These are phyloP conservation scores for Helicostylum pulchrum DNA, from an alignment of 192 early-diverging fungal genomes.

Conservation along the genomic window DNA sequence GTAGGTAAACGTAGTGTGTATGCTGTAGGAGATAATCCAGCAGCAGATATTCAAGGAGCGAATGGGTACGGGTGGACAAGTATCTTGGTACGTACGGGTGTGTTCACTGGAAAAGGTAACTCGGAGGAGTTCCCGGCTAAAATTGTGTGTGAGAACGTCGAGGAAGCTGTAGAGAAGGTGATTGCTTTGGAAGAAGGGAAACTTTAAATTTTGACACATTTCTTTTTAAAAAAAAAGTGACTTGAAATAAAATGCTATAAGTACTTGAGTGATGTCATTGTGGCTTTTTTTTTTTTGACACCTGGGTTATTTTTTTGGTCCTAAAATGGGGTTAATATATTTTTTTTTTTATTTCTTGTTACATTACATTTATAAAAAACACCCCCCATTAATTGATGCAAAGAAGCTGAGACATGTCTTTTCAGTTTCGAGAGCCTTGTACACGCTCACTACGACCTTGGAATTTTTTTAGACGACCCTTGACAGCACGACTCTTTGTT, in stretches of 20 bases:
- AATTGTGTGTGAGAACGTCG: conserved; percentile 58
- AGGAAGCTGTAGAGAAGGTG: conserved; percentile 59
- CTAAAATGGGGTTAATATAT: neutral
- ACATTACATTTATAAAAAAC: too few relatives aligned
- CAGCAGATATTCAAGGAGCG: conserved; percentile 73
- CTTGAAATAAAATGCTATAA: neutral
- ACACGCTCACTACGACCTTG: conserved; percentile 8
- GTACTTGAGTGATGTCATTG: conserved; percentile 16
- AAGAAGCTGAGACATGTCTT: conserved; percentile 15
- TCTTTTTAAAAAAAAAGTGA: too few relatives aligned
- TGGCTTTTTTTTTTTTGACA: conserved; percentile 7
- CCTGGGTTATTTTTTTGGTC: too few relatives aligned
- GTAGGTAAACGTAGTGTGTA: conserved; percentile 31
- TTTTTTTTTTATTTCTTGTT: neutral
- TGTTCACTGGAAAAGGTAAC: conserved; percentile 58
- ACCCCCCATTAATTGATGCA: conserved; percentile 6
- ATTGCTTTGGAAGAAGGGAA: conserved; percentile 16
- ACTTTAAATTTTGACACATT: too few relatives aligned
- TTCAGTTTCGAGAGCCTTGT: conserved; percentile 20
- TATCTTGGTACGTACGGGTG: conserved; percentile 68
- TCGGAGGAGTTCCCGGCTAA: conserved; percentile 52
- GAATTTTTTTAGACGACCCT: too few relatives aligned
- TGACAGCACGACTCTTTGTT: neutral
- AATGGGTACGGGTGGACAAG: conserved; percentile 71
- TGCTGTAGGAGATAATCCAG: conserved; percentile 68